A percentile compares a stretch with the other conserved stretches of the same genome.
Evolutionary conservation across 2,329 filamentous ascomycete species (phyloP).

Genomic region (Zelopaecilomyces penicillatus): DNA sequence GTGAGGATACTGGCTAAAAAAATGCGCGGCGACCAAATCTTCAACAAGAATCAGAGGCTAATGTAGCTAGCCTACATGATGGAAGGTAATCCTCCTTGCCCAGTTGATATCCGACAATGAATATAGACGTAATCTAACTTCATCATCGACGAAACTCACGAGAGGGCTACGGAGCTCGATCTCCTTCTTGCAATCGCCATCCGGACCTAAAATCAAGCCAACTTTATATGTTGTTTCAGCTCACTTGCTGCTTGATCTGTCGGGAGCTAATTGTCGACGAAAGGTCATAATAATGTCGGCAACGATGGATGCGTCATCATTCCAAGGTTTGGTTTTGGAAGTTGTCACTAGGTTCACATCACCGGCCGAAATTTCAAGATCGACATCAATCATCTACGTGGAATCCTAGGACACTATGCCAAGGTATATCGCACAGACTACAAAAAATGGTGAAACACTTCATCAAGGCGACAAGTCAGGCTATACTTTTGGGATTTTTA

Average conservation of each 20-base stretch:
- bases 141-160: conserved; percentile 99
- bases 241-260: conserved; percentile 69
- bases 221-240: not conserved
- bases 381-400: conserved; percentile 91
- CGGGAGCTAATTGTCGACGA: conserved; percentile 87
- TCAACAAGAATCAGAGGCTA: conserved; percentile 56
- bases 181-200: conserved; percentile 35
- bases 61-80: conserved; percentile 66
- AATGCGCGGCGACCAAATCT: conserved; percentile 88
- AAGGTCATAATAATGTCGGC: conserved; percentile 97
- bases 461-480: conserved; percentile 6
- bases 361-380: conserved; percentile 95
- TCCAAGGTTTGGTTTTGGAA: conserved; percentile 87
- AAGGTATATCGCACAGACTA: conserved; percentile 99
- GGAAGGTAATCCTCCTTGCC: conserved; percentile 81
- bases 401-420: conserved; percentile 79
- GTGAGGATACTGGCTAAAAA: conserved; percentile 88
- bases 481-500: conserved; percentile 9
- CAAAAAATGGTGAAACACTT: conserved; percentile 87
- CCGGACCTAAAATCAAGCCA: conserved; percentile 4
- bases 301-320: conserved; percentile 96
- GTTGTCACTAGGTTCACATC: conserved; percentile 92
- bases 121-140: conserved; percentile 90
- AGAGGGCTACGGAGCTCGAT: conserved; percentile 91
- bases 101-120: conserved; percentile 73